Evolutionary conservation across 2,329 filamentous ascomycete genomes (phyloP).

Genomic region (Pyrenophora graminea): DNA sequence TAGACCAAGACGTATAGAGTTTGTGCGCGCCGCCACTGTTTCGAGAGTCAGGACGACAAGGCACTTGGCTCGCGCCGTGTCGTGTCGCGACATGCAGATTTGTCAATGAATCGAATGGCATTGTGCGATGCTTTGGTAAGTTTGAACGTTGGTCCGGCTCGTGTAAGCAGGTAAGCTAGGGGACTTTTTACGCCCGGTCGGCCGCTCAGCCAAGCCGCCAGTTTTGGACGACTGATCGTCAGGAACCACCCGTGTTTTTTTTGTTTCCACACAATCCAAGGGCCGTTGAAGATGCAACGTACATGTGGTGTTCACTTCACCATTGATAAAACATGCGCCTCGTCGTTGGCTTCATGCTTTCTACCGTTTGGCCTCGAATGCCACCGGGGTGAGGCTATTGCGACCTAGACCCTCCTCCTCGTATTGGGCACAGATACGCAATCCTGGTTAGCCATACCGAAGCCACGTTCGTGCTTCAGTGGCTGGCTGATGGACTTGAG

Average conservation of each 20-base stretch:
- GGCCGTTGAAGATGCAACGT: not conserved
- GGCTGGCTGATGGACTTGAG: constrained; percentile 5
- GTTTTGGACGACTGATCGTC: constrained; percentile 1
- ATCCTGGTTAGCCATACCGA: constrained; percentile 2
- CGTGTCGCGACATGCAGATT: too few species aligned
- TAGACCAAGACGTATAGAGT: not conserved
- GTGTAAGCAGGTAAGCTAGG: too few species aligned
- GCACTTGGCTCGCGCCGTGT: too few species aligned
- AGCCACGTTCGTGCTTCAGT: constrained; percentile 9
- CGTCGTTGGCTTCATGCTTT: too few species aligned
- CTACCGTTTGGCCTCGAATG: not conserved
- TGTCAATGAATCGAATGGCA: too few species aligned
- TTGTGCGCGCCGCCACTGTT: not conserved
- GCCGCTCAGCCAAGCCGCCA: not conserved
- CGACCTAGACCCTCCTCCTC: not conserved
- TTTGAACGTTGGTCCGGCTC: too few species aligned
- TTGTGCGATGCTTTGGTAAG: too few species aligned
- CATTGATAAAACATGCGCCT: not conserved
- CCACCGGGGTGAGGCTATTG: not conserved
- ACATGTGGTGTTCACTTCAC: not conserved
- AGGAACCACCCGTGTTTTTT: not conserved
- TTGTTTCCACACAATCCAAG: not conserved
- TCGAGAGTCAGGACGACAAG: not conserved
- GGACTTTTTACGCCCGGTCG: too few species aligned
- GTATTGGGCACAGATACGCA: constrained; percentile 2